Base-by-base conservation (phyloP, 208 protist genomes). In the Leishmania guyanensis region DNA sequence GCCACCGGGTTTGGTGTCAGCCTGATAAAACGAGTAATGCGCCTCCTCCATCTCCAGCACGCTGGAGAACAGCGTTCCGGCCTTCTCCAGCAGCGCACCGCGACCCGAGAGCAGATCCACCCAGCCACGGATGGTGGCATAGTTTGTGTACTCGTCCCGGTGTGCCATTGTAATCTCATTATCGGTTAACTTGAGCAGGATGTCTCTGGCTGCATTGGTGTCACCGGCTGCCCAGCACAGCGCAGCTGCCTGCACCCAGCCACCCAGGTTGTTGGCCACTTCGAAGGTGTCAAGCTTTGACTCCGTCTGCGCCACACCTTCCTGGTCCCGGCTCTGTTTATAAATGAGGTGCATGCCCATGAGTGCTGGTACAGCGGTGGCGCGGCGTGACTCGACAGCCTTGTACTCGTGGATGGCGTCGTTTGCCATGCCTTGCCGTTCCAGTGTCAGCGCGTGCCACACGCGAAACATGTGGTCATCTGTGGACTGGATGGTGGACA, bases 331-430 rank as follows among this genome's bases (percentile, higher is more conserved):
- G 77, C 89, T 95, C 48, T 89, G 81, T 53, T 88, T 86, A 80
- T 98, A 94, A 46, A 95, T 89, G n/a, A 96, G 76, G 9, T 77
- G 65, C 79, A 97, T 91, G 36, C 91, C 96, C 86, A 92, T 92
- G 53, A 95, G 74, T 4, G 93, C 93, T 12, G 96, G 93, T 6
- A 97, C 64, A 3, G 81, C 84, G 16, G 90, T 92, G 51, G 91
- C 85, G 50, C 91, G 90, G 43, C 86, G 89, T 68, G 88, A 84
- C 80, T 96, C 90, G 6, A 93, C 90, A 0, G 80, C 83, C 82
- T 94, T 96, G 88, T 95, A 97, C 87, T 97, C 93, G 6, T 91
- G 86, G 71, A 98, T 39, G 0, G 94, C 96, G 39, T 97, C 94
- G 75, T 91, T 96, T 12, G 89, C 60, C 70, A 92, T 89, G 48